These are phyloP conservation scores for Magnaporthiopsis poae DNA, from an alignment of 2,329 filamentous ascomycete genomes.

Conservation along the genomic window DNA sequence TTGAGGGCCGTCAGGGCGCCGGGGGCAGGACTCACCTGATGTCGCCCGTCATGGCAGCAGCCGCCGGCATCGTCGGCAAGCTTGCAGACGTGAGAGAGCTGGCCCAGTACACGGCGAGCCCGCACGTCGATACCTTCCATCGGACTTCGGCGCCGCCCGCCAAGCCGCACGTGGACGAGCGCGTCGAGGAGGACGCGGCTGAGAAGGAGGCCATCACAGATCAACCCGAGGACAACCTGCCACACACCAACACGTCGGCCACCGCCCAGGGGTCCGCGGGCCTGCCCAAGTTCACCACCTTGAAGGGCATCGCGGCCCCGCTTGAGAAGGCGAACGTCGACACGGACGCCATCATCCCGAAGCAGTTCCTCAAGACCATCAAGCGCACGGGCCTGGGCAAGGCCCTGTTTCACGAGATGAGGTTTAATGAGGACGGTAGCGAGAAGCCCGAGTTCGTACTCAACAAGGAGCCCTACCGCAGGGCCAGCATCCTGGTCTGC, in stretches of 20 bases:
- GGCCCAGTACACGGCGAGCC: constrained; percentile 47
- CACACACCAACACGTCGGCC: constrained; percentile 53
- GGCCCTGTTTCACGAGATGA: constrained; percentile 77
- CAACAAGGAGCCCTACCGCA: constrained; percentile 78
- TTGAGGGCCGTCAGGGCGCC: constrained; percentile 90
- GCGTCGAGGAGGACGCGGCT: constrained; percentile 38
- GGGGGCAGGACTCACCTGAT: constrained; percentile 86
- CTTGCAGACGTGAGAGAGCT: constrained; percentile 84
- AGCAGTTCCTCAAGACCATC: constrained; percentile 98
- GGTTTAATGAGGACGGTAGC: constrained; percentile 62
- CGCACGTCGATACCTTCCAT: constrained; percentile 49
- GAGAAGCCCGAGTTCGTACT: constrained; percentile 78
- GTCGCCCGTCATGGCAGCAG: constrained; percentile 94
- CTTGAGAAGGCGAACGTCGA: constrained; percentile 85
- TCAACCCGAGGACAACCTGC: constrained; percentile 52
- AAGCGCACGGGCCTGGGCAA: constrained; percentile 88
- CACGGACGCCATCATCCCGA: constrained; percentile 98
- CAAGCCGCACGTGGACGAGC: constrained; percentile 37
- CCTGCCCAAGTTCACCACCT: constrained; percentile 71
- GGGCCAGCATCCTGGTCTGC: constrained; percentile 79
- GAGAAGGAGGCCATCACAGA: constrained; percentile 46
- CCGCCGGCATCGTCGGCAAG: constrained; percentile 79
- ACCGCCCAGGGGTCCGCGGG: constrained; percentile 44
- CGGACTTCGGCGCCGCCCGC: constrained; percentile 11
- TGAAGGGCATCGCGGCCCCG: constrained; percentile 80